These are phyloP conservation scores for Plasmopara viticola DNA, from an alignment of 352 stramenopile genomes.

Conservation along the genomic window DNA sequence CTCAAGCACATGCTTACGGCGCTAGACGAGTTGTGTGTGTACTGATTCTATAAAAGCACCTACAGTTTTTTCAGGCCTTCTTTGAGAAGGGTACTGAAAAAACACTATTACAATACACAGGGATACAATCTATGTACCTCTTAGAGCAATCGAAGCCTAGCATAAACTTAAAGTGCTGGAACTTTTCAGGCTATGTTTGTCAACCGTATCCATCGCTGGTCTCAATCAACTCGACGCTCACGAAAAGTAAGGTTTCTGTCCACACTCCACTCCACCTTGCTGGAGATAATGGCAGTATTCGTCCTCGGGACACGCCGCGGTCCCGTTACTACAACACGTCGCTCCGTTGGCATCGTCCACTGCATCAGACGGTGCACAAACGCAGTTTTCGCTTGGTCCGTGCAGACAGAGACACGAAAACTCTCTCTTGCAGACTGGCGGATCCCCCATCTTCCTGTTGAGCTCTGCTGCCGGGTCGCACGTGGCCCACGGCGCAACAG, in stretches of 20 bases:
- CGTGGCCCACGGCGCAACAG: conserved; percentile 23
- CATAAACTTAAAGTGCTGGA: no score
- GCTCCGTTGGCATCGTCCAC: conserved; percentile 25
- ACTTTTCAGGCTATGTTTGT: no score
- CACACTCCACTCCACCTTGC: conserved; percentile 25
- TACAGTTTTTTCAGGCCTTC: no score
- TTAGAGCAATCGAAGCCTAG: no score
- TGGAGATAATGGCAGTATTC: conserved; percentile 44
- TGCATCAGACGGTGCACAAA: conserved; percentile 35
- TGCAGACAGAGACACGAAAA: conserved; percentile 37
- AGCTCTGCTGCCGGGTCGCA: conserved; percentile 27
- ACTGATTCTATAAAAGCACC: no score
- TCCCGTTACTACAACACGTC: conserved; percentile 17
- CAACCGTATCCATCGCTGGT: no score
- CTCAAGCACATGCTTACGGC: no score
- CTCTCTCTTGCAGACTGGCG: conserved; percentile 32
- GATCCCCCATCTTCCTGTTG: conserved; percentile 22
- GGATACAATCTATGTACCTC: no score
- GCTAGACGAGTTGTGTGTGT: no score
- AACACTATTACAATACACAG: no score
- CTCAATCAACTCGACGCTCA: conserved; percentile 2
- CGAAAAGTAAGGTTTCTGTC: conserved; percentile 37
- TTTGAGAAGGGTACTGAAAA: no score
- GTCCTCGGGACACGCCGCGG: conserved; percentile 12
- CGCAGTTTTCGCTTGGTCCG: conserved; percentile 15